A percentile compares a stretch with the other conserved stretches of the same genome.
phyloP scores from a whole-genome alignment of 768 basidiomycete species.

The Phylloporus arenicola region DNA sequence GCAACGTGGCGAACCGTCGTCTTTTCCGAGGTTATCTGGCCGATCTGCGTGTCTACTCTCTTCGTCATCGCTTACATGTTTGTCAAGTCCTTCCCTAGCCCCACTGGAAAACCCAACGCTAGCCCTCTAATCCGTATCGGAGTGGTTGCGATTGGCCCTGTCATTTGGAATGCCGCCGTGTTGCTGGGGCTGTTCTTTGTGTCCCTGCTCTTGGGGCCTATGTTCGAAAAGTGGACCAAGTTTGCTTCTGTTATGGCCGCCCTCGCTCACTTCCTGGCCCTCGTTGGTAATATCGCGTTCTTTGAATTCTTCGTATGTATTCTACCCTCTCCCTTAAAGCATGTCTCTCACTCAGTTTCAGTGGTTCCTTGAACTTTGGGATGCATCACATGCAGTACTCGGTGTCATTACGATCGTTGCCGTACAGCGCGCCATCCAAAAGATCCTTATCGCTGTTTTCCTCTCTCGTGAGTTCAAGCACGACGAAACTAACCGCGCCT shows the following conservation, averaged over 20 bases:
- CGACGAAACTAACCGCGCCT: constrained; percentile 95
- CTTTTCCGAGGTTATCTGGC: constrained; percentile 77
- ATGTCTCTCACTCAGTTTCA: constrained; percentile 28
- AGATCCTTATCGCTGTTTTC: constrained; percentile 90
- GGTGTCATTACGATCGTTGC: constrained; percentile 86
- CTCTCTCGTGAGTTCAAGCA: constrained; percentile 97
- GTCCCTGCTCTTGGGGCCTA: constrained; percentile 88
- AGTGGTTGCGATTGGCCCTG: constrained; percentile 84
- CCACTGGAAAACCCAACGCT: constrained; percentile 58
- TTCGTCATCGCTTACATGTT: constrained; percentile 89
- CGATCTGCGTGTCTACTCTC: constrained; percentile 67
- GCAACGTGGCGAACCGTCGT: constrained; percentile 83
- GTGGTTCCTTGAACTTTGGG: constrained; percentile 98
- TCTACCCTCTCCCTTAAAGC: constrained; percentile 27
- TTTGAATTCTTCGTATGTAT: constrained; percentile 91
- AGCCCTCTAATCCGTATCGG: constrained; percentile 86
- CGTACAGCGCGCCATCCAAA: constrained; percentile 89
- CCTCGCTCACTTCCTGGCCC: constrained; percentile 74
- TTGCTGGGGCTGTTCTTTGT: constrained; percentile 82
- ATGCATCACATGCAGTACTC: constrained; percentile 92
- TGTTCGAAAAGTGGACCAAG: constrained; percentile 77
- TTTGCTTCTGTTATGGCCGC: constrained; percentile 94
- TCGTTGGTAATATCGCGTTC: constrained; percentile 81
- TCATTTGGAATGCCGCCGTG: constrained; percentile 92
- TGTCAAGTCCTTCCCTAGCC: constrained; percentile 82